Evolutionary conservation across 768 basidiomycete species (phyloP), one percentile per base, ranked within the genome.

Genomic region (Boletus sp.): DNA sequence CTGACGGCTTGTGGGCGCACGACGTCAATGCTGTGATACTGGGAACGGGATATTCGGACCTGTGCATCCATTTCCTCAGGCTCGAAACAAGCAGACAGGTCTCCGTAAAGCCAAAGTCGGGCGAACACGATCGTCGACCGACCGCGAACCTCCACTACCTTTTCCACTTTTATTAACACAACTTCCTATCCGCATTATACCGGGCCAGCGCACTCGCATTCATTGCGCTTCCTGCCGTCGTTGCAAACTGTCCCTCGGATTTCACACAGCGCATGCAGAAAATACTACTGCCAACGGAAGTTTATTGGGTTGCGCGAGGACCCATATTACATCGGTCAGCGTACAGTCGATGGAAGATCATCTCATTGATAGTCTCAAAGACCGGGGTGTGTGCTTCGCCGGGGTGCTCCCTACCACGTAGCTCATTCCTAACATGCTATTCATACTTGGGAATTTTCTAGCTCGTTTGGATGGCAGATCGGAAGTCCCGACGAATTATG

Each of bases 91-190:
- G 69, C 59, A 61, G 63, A 1, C 52, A 60, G 45, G 50, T 52
- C 52, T 47, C 32, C 45, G 66, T 60, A 56, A 67, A 32, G 47
- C 62, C 64, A 36, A 55, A 44, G 17, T 54, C 62, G 28, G 59
- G 18, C 48, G 35, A 58, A 10, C 58, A 64, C 30, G 57, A 35
- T 10, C 53, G 14, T 5, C n/a, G 57, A 2, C 75, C 84, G 32
- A 73, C 77, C 18, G 80, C 75, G 30, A 86, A 85, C 68, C 64
- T 75, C 24, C 74, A 73, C 1, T 83, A 85, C 63, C 76, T 86
- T 37, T 81, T 80, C 64, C 85, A 1, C n/a, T 66, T 85, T 5
- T 74, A 82, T 62, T 65, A 72, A 33, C 79, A 83, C 66, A 77
- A 84, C 29, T 77, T 87, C 14, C 69, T 84, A 37, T 75, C 76